Percentiles rank a stretch among this genome's conserved stretches.
Evolutionary conservation across 768 basidiomycete genomes (phyloP).

Genomic region (Leucocoprinus leucothites): DNA sequence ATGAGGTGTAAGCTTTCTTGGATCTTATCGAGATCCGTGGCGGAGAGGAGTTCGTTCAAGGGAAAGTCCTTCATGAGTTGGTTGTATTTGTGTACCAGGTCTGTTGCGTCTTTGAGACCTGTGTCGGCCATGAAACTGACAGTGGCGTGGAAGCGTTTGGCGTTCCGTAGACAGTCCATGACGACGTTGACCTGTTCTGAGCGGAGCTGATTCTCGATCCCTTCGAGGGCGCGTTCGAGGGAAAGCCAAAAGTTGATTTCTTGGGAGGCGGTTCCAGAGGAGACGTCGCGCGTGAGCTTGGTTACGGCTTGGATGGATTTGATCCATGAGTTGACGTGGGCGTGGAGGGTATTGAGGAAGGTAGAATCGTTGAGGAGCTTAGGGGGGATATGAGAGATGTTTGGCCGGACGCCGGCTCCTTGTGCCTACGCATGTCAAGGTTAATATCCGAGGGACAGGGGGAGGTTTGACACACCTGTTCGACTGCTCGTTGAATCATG

Average conservation of each 20-base stretch:
- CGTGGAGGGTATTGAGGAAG: slow-evolving; percentile 91
- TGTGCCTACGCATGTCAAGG: slow-evolving; percentile 32
- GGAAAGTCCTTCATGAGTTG: slow-evolving; percentile 99
- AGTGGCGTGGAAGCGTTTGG: slow-evolving; percentile 95
- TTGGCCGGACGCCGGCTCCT: slow-evolving; percentile 57
- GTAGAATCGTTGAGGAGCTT: slow-evolving; percentile 80
- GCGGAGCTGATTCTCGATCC: slow-evolving; percentile 86
- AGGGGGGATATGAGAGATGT: slow-evolving; percentile 68
- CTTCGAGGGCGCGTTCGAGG: slow-evolving; percentile 90
- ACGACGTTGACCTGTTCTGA: slow-evolving; percentile 92
- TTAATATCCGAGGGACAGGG: background rate
- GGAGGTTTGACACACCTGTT: slow-evolving; percentile 41
- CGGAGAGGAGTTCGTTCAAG: slow-evolving; percentile 91
- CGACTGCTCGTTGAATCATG: slow-evolving; percentile 82
- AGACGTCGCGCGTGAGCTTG: slow-evolving; percentile 90
- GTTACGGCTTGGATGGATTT: slow-evolving; percentile 97
- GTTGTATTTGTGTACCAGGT: slow-evolving; percentile 96
- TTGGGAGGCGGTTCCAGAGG: slow-evolving; percentile 93
- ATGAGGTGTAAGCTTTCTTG: slow-evolving; percentile 86
- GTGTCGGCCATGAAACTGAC: slow-evolving; percentile 98
- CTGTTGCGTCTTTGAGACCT: slow-evolving; percentile 90
- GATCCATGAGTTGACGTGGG: slow-evolving; percentile 96
- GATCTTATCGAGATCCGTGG: slow-evolving; percentile 94
- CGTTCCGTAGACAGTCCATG: slow-evolving; percentile 91
- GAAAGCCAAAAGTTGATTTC: slow-evolving; percentile 99